Conservation (phyloP, 164 flowering plant genomes). For the grape (Vitis vinifera) region ASM3070453v1 NC_081822.1:12437501-12438000, state of each 20-base stretch:
- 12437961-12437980: no score
- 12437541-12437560: constrained; percentile 47
- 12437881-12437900: no score
- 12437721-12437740: constrained; percentile 73
- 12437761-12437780: constrained; percentile 92
- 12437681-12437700: constrained; percentile 73
- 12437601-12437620: constrained; percentile 27
- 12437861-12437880: background rate
- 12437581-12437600: constrained; percentile 24
- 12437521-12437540: background rate
- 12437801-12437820: constrained; percentile 69
- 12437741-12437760: constrained; percentile 76
- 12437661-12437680: constrained; percentile 75
- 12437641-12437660: constrained; percentile 49
- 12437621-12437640: constrained; percentile 18
- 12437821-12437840: constrained; percentile 53
- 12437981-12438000: no score
- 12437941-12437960: no score
- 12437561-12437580: constrained; percentile 42
- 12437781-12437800: constrained; percentile 90
- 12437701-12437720: constrained; percentile 76
- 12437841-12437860: background rate
- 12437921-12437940: no score
- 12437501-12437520: background rate
- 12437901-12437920: no score